Base-by-base conservation (phyloP, 768 basidiomycete species). In the Rubroboletus satanas region DNA sequence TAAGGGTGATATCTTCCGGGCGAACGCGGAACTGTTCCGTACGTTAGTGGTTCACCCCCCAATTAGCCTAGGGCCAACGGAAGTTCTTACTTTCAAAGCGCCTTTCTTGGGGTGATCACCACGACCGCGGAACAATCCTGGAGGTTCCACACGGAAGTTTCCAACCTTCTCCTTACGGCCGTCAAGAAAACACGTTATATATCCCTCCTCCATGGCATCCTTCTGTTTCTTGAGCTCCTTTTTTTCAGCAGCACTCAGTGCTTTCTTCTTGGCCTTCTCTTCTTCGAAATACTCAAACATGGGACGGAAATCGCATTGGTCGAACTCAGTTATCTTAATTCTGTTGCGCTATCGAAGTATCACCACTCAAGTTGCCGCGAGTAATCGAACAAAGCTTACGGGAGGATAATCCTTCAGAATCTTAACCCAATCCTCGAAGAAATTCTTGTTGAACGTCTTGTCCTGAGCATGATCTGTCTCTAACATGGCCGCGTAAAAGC, bases 101-200 rank as follows among this genome's bases (percentile, higher is more conserved):
- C 97, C 97, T 71, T 98, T 98, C 81, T 89, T 95, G 0, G 97
- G 97, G 73, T 99, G 97, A 63, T 98, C 94, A 51, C 97, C 97
- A 60, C 97, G 94, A 57, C 97, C 97, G 71, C 97, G 78, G 75
- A 98, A 99, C 48, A 98, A 75, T n/a, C 96, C 95, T 28, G 97
- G 97, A 69, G 97, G 97, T 79, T 99, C 97, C 49, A 98, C 86
- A 61, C 94, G 82, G 79, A 98, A 98, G 75, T 98, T 99, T 37
- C 97, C 97, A 45, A 98, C 83, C 71, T 98, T 98, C 76, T 99
- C 97, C 74, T 93, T 96, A 50, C 95, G 86, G 12, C 96, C 96
- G 65, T 99, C 93, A 33, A 99, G 82, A n/a, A 86, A 66, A 72
- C 96, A 98, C 26, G 81, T 80, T 21, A 82, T 83, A 71, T 94